phyloP scores from a whole-genome alignment of 495 filamentous ascomycete species.

The Penicillium dipodomyicola region DNA sequence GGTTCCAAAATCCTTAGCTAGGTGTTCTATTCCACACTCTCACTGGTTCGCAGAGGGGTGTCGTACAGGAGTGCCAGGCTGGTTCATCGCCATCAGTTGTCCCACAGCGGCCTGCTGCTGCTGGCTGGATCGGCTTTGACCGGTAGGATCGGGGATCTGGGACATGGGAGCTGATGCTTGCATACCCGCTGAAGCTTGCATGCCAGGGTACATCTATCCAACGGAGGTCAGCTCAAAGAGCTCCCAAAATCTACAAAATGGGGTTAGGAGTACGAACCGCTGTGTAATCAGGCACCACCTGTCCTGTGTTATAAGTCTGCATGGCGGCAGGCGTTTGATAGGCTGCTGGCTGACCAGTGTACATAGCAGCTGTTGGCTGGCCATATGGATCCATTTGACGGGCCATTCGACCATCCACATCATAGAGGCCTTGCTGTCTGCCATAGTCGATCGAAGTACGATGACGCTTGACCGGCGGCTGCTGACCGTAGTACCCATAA shows the following conservation, averaged over 20 bases:
- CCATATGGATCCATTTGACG: conserved; percentile 44
- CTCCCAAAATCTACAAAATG: neutral
- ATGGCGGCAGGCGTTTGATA: conserved; percentile 42
- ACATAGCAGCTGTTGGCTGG: conserved; percentile 39
- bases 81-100: conserved; percentile 42
- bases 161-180: conserved; percentile 35
- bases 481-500: conserved; percentile 37
- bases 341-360: conserved; percentile 34
- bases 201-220: conserved; percentile 37
- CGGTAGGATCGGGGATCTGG: conserved; percentile 41
- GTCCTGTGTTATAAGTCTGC: conserved; percentile 39
- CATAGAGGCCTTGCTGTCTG: conserved; percentile 37
- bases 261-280: conserved; percentile 32
- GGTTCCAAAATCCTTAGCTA: conserved; percentile 30
- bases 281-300: conserved; percentile 44
- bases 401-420: conserved; percentile 39
- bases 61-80: conserved; percentile 46
- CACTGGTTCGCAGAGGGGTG: conserved; percentile 32
- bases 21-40: conserved; percentile 25
- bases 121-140: conserved; percentile 37
- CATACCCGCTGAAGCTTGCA: conserved; percentile 28
- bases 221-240: neutral
- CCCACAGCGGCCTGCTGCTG: conserved; percentile 39
- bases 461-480: conserved; percentile 39
- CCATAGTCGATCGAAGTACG: conserved; percentile 48